Conservation (phyloP, 352 stramenopile genomes). For the Phytophthora agathidicida region DNA sequence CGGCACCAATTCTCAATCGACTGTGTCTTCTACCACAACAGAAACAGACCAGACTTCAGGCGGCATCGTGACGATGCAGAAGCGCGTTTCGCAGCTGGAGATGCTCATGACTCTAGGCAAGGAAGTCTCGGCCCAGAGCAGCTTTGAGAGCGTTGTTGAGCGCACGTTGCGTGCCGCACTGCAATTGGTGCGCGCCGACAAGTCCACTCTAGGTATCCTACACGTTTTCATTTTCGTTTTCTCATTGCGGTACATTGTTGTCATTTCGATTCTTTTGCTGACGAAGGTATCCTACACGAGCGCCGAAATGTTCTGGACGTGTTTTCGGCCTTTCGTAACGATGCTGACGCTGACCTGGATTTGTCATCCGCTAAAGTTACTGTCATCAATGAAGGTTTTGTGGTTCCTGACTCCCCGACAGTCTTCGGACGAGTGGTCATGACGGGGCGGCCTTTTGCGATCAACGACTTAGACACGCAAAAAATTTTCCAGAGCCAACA, state of each 20-base stretch:
- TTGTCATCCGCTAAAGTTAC: conserved; percentile 20
- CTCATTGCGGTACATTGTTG: too few species aligned
- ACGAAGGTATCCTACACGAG: conserved; percentile 64
- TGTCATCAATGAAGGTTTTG: conserved; percentile 62
- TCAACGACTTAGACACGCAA: conserved; percentile 65
- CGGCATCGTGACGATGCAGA: conserved; percentile 40
- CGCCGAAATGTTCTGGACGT: conserved; percentile 63
- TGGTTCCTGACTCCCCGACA: conserved; percentile 60
- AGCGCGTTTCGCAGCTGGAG: conserved; percentile 63
- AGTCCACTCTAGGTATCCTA: conserved; percentile 66
- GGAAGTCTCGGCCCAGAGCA: conserved; percentile 63
- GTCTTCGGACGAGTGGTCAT: conserved; percentile 73
- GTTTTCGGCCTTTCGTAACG: conserved; percentile 37
- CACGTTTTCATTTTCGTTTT: too few species aligned
- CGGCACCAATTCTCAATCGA: background rate
- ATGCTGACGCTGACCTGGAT: background rate
- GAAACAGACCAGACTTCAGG: conserved; percentile 14
- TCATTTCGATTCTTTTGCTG: too few species aligned
- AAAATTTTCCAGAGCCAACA: conserved; percentile 59
- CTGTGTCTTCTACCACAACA: background rate
- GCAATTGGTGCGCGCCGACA: conserved; percentile 65
- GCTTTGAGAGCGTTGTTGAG: conserved; percentile 62
- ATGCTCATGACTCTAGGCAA: conserved; percentile 61
- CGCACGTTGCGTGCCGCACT: conserved; percentile 53
- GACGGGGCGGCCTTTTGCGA: conserved; percentile 58